Evolutionary conservation across 768 basidiomycete genomes (phyloP), one percentile per base, ranked within the genome.

Genomic region (Leccinum imitatum): DNA sequence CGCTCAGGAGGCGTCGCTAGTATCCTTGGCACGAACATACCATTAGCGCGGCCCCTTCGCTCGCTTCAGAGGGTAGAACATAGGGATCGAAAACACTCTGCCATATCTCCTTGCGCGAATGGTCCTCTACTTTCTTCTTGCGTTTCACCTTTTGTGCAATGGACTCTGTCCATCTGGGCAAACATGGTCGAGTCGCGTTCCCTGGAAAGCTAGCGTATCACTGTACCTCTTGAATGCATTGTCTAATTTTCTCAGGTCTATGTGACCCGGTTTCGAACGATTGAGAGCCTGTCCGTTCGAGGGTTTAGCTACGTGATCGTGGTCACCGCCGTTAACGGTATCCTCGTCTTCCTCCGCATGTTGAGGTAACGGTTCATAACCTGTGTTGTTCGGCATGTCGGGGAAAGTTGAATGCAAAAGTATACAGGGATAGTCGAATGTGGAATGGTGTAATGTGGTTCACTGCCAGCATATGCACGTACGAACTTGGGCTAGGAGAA

Each of bases 101-200:
- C 82, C 85, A 88, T 68, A 93, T 93, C 69, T 86, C 84, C 77
- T 80, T 87, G 69, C 81, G 82, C 46, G 84, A 81, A 68, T 85
- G 80, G 58, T 84, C 84, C 44, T 84, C 80, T 15, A 79, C 78
- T 65, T 87, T 90, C 79, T 86, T 89, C 76, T 89, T 91, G 58
- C 88, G 83, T 65, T 88, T 90, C 54, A 94, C 84, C 73, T 89
- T 91, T 75, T 91, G 87, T 1, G 91, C 87, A 65, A 94, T 93
- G 56, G 87, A 89, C 66, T 90, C 86, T 23, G 23, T 23, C 23
- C 23, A 23, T 23, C 23, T 23, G 25, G 21, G 47, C 11, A 56
- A 25, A 4, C 3, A 48, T 10, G 44, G 50, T 56, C 53, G 62
- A 33, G 44, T 37, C 30, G 54, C 37, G 46, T n/a, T 52, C 33